Base-by-base conservation (phyloP, 2,329 filamentous ascomycete species). In the Stagonosporopsis vannaccii region DNA sequence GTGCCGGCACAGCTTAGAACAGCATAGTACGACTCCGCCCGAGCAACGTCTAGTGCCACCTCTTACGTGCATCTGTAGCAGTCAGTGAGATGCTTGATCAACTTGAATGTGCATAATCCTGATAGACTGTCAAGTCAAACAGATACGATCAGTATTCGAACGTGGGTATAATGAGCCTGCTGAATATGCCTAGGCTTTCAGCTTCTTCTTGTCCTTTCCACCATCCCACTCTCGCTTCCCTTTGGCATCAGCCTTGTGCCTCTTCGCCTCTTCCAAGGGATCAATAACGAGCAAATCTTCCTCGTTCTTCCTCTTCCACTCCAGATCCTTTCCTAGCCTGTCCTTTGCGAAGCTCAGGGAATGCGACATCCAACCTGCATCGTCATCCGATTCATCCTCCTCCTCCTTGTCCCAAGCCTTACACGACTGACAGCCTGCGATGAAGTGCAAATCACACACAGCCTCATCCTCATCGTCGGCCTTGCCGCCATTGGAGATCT, bases 241-340 rank as follows among this genome's bases (percentile, higher is more conserved):
- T 52, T 86, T 87, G 59, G 84, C 82, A 61, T 84, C 82, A 11
- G 83, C 83, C 64, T 80, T 85, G 35, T 96, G 80, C 35, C 89
- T 89, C 71, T 86, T 87, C 40, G 90, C 89, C 74, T 91, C 92
- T 74, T 93, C 91, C 53, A 91, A 81, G 1, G 93, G 93, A 79
- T 99, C 95, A 75, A 98, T 97, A 3, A 98, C 92, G 41, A 96
- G 86, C 39, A 97, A 76, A 68, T 97, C 91, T 55, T 97, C 92
- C 70, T 95, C 92, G 50, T 94, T 93, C 76, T 95, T 93, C 77
- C 87, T 89, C 72, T 94, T 91, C 84, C 95, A 97, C 48, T 85
- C 91, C 49, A 98, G 77, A 76, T 98, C 87, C 73, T 98, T 98
- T 19, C 95, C 95, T 6, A 97, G 77, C 62, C 89, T 90, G 68